phyloP scores from a whole-genome alignment of 805 yeast species.

The Candida broadrunensis region DNA sequence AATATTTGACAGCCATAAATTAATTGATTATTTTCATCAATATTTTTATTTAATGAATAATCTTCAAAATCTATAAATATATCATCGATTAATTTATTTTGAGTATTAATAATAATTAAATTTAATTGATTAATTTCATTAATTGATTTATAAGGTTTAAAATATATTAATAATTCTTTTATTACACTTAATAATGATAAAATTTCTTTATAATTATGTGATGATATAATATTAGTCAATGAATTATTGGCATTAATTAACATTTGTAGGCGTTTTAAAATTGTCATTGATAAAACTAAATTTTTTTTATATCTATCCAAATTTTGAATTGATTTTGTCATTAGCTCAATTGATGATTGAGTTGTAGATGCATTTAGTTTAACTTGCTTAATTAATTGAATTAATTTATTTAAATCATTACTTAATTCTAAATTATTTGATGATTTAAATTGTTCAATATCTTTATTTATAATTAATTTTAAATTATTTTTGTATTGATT shows the following conservation, averaged over 20 bases:
- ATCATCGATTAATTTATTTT: conserved; percentile 61
- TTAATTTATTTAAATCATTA: conserved; percentile 37
- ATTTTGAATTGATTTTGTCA: conserved; percentile 75
- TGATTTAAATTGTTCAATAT: conserved; percentile 32
- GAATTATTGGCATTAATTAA: conserved; percentile 70
- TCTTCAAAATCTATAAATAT: conserved; percentile 71
- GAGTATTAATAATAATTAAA: conserved; percentile 55
- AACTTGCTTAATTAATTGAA: conserved; percentile 45
- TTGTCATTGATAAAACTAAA: conserved; percentile 79
- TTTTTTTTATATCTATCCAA: conserved; percentile 84
- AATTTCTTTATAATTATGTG: conserved; percentile 53
- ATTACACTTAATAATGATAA: conserved; percentile 66
- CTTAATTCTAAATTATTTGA: conserved; percentile 17
- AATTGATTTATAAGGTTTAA: conserved; percentile 78
- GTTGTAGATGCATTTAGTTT: conserved; percentile 51
- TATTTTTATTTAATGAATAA: conserved; percentile 24
- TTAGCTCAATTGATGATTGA: conserved; percentile 57
- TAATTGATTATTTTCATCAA: conserved; percentile 26
- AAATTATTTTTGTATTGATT: conserved; percentile 49
- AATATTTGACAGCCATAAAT: conserved; percentile 70
- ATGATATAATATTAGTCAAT: conserved; percentile 45
- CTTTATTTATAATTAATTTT: conserved; percentile 39
- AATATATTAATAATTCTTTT: conserved; percentile 65
- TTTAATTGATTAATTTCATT: conserved; percentile 72
- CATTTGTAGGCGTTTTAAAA: conserved; percentile 84